Base-by-base conservation (phyloP, 345 rosid genomes). In the Eucalyptus curtisii region DNA sequence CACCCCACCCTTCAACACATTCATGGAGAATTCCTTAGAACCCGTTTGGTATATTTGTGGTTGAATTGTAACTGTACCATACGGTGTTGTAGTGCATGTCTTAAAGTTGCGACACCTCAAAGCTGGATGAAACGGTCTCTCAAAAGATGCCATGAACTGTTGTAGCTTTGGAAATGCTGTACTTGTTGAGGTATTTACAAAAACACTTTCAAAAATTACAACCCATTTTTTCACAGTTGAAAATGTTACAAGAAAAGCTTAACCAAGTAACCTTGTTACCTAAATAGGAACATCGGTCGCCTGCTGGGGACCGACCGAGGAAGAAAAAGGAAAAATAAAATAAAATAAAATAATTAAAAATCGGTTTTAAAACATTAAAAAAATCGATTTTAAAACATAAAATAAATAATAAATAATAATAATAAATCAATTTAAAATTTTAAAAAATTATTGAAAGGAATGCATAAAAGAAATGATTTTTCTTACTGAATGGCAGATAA, bases 231-330 rank as follows among this genome's bases (percentile, higher is more conserved):
- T 49, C 52, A 49, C 7, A 15, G 0, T 6, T 49, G 0, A 49
- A 49, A 49, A 0, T 15, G 1, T 49, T 49, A 6, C 19, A 15
- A 49, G 19, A 13, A 30, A n/a, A 30, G 37, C 9, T 14, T 0
- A 64, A n/a, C 20, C 19, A 14, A 14, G 31, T 27, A n/a, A 4
- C 40, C 4, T 16, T 11, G 0, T n/a, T 31, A 15, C 40, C 20
- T 31, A 15, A n/a, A 14, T 0, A n/a, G 3, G 79, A 66, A 12
- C 4, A 15, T 4, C 0, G 1, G 55, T 50, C 1, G 0, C 8
- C 1, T 37, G 40, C n/a, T n/a, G n/a, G n/a, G n/a, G n/a, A n/a
- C n/a, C n/a, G n/a, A 0, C 53, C 0, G 1, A 50, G 2, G 22
- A 50, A 50, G 53, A 50, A 50, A 17, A 16, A 17, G 20, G 6